Percentiles rank a stretch among this genome's conserved stretches.
phyloP scores from a whole-genome alignment of 2,329 filamentous ascomycete genomes.

The Colletotrichum tropicale region DNA sequence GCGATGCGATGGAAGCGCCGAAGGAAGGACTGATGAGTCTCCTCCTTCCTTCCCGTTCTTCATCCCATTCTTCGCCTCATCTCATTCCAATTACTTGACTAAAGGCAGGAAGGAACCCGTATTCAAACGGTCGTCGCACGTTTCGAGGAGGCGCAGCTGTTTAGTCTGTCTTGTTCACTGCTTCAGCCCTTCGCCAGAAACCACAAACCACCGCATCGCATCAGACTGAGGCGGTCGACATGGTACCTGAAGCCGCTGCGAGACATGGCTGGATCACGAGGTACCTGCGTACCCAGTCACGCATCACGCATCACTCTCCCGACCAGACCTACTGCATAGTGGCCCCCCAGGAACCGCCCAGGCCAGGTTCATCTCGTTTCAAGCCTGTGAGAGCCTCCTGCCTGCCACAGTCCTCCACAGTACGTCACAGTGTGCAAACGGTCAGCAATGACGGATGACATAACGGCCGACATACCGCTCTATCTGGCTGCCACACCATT shows the following conservation, averaged over 20 bases:
- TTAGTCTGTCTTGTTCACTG: background rate
- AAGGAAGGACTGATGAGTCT: background rate
- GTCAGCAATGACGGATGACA: no score
- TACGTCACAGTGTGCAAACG: background rate
- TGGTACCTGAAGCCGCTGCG: background rate
- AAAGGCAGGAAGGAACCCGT: background rate
- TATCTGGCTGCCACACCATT: background rate
- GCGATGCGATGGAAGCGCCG: background rate
- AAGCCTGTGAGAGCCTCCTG: slow-evolving; percentile 2
- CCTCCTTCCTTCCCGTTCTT: background rate
- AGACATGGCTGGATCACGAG: background rate
- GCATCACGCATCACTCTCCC: background rate
- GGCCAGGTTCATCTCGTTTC: slow-evolving; percentile 19
- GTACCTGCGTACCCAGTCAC: background rate
- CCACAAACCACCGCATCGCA: background rate
- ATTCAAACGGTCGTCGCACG: background rate
- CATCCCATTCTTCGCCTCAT: background rate
- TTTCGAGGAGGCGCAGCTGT: background rate
- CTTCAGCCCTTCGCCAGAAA: background rate
- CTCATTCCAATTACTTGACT: background rate
- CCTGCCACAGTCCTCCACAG: background rate
- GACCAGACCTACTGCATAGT: background rate
- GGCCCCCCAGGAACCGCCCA: background rate
- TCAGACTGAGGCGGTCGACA: background rate
- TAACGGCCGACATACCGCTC: background rate